These are phyloP conservation scores for Verticillium isaacii DNA, from an alignment of 2,329 filamentous ascomycete genomes.

Conservation along the genomic window DNA sequence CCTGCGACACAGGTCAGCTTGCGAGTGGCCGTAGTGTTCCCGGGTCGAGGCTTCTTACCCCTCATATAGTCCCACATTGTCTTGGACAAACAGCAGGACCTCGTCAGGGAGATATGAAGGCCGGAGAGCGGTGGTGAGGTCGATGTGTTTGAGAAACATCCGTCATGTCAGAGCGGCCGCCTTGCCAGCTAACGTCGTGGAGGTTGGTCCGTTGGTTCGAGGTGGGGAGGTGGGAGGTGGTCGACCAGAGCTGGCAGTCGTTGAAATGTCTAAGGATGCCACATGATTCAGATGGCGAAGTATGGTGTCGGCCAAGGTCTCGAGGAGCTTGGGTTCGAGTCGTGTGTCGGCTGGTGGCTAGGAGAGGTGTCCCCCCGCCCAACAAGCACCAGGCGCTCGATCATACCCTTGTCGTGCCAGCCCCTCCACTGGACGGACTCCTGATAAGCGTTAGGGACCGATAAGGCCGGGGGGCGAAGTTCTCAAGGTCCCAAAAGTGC, in stretches of 20 bases:
- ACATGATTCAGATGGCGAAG: not conserved
- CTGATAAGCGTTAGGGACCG: not conserved
- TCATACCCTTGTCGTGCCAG: not conserved
- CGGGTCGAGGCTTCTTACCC: slow-evolving; percentile 58
- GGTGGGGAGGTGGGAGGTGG: not conserved
- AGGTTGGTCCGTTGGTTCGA: not conserved
- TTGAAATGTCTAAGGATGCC: not conserved
- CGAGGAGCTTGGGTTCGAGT: not conserved
- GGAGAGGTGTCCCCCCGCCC: slow-evolving; percentile 26
- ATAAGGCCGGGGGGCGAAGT: too few species aligned
- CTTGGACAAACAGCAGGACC: slow-evolving; percentile 91
- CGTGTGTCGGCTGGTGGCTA: not conserved
- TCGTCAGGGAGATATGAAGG: slow-evolving; percentile 91
- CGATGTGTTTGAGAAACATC: slow-evolving; percentile 96
- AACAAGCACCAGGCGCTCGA: slow-evolving; percentile 18
- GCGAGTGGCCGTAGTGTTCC: not conserved
- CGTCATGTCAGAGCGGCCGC: slow-evolving; percentile 48
- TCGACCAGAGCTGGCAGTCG: not conserved
- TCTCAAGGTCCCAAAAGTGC: too few species aligned
- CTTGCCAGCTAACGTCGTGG: not conserved
- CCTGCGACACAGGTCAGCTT: slow-evolving; percentile 37
- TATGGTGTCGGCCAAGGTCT: not conserved
- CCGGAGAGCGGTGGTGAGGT: slow-evolving; percentile 93
- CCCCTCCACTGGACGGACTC: not conserved
- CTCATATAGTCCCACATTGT: slow-evolving; percentile 95